Conservation (phyloP, 2,329 filamentous ascomycete genomes). For the Massarina eburnea region DNA sequence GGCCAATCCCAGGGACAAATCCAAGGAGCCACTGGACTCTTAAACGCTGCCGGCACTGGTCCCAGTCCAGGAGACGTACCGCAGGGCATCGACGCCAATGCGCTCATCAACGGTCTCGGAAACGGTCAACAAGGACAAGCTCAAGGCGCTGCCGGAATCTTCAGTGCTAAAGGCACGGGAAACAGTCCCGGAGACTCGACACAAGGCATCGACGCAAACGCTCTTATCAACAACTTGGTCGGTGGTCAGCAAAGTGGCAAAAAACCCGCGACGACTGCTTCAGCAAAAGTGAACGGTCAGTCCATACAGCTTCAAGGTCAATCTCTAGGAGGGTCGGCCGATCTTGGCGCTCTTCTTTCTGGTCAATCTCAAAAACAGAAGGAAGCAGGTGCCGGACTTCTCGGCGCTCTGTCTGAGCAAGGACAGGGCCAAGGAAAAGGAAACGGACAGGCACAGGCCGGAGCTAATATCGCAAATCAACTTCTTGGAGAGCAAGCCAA, state of each 20-base stretch:
- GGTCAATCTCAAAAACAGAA: too few species aligned
- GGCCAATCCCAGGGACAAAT: background rate
- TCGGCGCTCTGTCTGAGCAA: too few species aligned
- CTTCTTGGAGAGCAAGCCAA: constrained; percentile 17
- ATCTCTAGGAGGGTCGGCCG: too few species aligned
- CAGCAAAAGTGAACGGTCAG: background rate
- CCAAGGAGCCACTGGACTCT: background rate
- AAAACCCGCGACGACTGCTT: constrained; percentile 1
- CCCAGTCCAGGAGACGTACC: too few species aligned
- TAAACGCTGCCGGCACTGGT: too few species aligned
- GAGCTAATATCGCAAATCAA: constrained; percentile 12
- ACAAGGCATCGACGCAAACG: constrained; percentile 10
- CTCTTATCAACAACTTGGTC: constrained; percentile 3
- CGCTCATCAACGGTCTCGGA: background rate
- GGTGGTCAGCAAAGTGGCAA: constrained; percentile 4
- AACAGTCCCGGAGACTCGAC: background rate
- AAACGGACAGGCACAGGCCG: background rate
- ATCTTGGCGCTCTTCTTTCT: too few species aligned
- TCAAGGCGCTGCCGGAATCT: background rate
- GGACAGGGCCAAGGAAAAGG: background rate
- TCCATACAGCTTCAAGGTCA: too few species aligned
- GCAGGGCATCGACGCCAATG: constrained; percentile 4
- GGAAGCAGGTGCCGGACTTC: too few species aligned
- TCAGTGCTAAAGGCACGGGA: too few species aligned
- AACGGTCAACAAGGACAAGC: background rate